Percentiles rank a stretch among this genome's conserved stretches.
Conservation (phyloP, 106 monocot genomes). For the Dioscorea zingiberensis region DNA sequence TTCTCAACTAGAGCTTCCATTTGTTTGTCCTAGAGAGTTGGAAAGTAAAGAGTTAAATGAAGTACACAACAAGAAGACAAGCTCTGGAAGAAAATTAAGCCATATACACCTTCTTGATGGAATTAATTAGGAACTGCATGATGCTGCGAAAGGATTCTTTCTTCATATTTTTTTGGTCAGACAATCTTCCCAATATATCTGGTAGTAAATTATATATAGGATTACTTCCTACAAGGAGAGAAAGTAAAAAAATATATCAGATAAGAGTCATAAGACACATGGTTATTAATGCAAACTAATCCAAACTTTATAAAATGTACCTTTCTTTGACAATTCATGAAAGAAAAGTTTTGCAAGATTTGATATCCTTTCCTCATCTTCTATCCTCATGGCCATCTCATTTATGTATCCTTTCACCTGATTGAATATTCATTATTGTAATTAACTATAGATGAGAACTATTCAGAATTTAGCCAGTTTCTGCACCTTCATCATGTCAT, state of each 20-base stretch:
- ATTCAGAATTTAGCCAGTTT: not conserved
- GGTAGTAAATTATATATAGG: slow-evolving; percentile 97
- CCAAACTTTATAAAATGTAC: slow-evolving; percentile 15
- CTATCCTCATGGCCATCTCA: slow-evolving; percentile 85
- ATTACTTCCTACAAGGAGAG: slow-evolving; percentile 70
- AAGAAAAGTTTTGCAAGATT: slow-evolving; percentile 95
- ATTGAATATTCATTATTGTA: not conserved
- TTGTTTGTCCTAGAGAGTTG: slow-evolving; percentile 77
- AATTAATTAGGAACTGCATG: slow-evolving; percentile 89
- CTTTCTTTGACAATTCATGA: slow-evolving; percentile 97
- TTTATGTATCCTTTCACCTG: slow-evolving; percentile 99
- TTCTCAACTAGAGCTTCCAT: slow-evolving; percentile 99
- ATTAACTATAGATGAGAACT: not conserved
- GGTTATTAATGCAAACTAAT: not conserved
- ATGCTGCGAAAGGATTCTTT: slow-evolving; percentile 75
- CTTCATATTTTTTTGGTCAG: slow-evolving; percentile 61
- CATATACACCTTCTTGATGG: slow-evolving; percentile 77
- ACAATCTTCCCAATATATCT: slow-evolving; percentile 84
- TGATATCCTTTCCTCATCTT: slow-evolving; percentile 93
- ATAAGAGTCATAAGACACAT: not conserved
- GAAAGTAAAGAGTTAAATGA: not conserved
- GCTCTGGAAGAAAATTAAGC: not conserved
- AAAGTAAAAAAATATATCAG: not conserved
- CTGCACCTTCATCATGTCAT: slow-evolving; percentile 99
- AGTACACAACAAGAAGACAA: not conserved